phyloP scores from a whole-genome alignment of 108 stramenopile species.

The Skeletonema marinoi region DNA sequence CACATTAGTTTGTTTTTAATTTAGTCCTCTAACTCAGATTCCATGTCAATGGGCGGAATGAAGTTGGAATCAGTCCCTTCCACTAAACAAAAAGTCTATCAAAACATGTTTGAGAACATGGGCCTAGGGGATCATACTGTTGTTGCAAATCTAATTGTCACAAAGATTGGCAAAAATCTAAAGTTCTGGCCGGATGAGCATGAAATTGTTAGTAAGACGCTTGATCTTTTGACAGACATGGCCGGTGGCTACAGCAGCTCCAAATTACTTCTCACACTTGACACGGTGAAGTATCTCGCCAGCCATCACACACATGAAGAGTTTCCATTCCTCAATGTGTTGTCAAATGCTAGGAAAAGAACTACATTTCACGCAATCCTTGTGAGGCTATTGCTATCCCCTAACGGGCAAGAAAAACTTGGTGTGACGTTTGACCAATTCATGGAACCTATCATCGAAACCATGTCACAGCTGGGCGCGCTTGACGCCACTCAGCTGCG shows the following conservation, averaged over 20 bases:
- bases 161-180: slow-evolving; percentile 96
- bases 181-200: slow-evolving; percentile 95
- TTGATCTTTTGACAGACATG: slow-evolving; percentile 96
- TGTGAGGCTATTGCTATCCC: slow-evolving; percentile 88
- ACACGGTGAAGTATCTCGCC: slow-evolving; percentile 93
- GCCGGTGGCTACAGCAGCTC: slow-evolving; percentile 93
- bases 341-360: slow-evolving; percentile 85
- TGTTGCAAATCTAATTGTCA: slow-evolving; percentile 94
- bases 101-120: slow-evolving; percentile 93
- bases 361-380: slow-evolving; percentile 96
- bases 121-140: slow-evolving; percentile 94
- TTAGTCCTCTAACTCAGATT: slow-evolving; percentile 32
- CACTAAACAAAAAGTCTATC: slow-evolving; percentile 93
- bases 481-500: slow-evolving; percentile 69
- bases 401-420: slow-evolving; percentile 87
- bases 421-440: slow-evolving; percentile 92
- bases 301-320: slow-evolving; percentile 93
- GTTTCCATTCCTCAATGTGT: slow-evolving; percentile 92
- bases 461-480: slow-evolving; percentile 68
- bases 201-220: slow-evolving; percentile 88
- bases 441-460: slow-evolving; percentile 88
- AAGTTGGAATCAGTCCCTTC: slow-evolving; percentile 83
- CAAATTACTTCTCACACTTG: slow-evolving; percentile 92
- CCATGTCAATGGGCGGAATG: slow-evolving; percentile 74
- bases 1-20: background rate